A percentile compares a stretch with the other conserved stretches of the same genome.
These are phyloP conservation scores for Blastocystis sp. DNA, from an alignment of 352 stramenopile genomes.

Conservation along the genomic window DNA sequence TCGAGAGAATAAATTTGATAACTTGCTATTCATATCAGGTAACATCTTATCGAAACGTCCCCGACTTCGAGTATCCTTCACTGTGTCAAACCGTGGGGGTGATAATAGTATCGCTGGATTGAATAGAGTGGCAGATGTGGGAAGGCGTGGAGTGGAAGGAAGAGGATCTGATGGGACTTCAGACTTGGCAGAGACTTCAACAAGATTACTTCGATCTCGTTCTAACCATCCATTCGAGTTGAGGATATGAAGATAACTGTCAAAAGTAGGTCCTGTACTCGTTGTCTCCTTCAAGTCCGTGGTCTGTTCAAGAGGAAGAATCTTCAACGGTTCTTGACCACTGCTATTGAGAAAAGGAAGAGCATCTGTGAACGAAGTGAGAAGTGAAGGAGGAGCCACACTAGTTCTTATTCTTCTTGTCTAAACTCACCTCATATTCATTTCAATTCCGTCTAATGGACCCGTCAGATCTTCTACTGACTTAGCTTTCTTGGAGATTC, in stretches of 20 bases:
- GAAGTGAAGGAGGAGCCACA: background rate
- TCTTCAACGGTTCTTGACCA: background rate
- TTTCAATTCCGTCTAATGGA: background rate
- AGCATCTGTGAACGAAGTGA: conserved; percentile 51
- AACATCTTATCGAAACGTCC: background rate
- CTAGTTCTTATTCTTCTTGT: background rate
- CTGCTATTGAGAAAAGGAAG: conserved; percentile 20
- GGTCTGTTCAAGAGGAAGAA: background rate
- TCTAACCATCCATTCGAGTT: conserved; percentile 38
- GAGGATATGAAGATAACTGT: background rate
- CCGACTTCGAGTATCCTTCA: background rate
- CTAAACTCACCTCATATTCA: background rate
- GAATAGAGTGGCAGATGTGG: background rate
- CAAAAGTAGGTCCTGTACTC: background rate
- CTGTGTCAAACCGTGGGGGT: background rate
- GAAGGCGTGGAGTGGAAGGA: background rate
- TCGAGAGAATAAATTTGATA: conserved; percentile 33
- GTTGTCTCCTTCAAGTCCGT: background rate
- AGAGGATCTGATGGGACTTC: background rate
- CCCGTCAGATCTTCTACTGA: background rate
- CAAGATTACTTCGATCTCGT: background rate
- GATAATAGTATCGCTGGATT: background rate
- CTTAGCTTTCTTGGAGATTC: background rate
- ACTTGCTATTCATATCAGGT: background rate
- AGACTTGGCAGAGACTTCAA: background rate